These are phyloP conservation scores for Ceratocystis lukuohia DNA, from an alignment of 2,329 filamentous ascomycete species.

Conservation along the genomic window DNA sequence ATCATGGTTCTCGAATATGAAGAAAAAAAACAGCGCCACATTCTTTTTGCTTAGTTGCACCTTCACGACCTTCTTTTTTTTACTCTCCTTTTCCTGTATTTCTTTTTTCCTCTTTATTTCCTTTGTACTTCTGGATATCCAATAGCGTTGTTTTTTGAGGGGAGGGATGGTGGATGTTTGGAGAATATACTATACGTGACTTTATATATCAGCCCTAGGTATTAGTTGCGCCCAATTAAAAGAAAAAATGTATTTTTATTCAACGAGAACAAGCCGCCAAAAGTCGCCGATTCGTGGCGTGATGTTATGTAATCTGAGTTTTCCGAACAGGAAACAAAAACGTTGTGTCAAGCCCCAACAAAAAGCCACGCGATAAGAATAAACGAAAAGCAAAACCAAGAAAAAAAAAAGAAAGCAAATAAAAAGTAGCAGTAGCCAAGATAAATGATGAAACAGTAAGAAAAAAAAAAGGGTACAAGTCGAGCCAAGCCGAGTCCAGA, in stretches of 20 bases:
- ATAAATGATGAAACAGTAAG: constrained; percentile 10
- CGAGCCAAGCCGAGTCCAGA: too few relatives aligned
- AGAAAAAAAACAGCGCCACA: background rate
- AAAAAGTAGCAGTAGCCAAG: background rate
- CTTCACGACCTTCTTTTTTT: background rate
- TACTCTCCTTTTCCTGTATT: background rate
- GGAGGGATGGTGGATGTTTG: background rate
- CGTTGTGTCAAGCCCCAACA: background rate
- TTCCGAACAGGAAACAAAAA: too few relatives aligned
- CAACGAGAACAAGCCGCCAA: too few relatives aligned
- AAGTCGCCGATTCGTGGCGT: too few relatives aligned
- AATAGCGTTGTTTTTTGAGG: background rate
- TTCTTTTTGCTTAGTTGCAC: background rate
- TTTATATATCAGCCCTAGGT: background rate
- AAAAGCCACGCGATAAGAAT: background rate
- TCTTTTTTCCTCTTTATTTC: background rate
- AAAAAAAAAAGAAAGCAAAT: constrained; percentile 13
- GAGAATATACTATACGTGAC: background rate
- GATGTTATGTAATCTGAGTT: too few relatives aligned
- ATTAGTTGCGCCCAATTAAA: too few relatives aligned
- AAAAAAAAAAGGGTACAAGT: constrained; percentile 17
- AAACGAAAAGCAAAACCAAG: constrained; percentile 6
- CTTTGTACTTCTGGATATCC: background rate
- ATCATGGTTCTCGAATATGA: too few relatives aligned
- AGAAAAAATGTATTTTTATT: too few relatives aligned